Evolutionary conservation across 2,329 filamentous ascomycete genomes (phyloP), one percentile per base, ranked within the genome.

Genomic region (Aspergillus ochraceus): DNA sequence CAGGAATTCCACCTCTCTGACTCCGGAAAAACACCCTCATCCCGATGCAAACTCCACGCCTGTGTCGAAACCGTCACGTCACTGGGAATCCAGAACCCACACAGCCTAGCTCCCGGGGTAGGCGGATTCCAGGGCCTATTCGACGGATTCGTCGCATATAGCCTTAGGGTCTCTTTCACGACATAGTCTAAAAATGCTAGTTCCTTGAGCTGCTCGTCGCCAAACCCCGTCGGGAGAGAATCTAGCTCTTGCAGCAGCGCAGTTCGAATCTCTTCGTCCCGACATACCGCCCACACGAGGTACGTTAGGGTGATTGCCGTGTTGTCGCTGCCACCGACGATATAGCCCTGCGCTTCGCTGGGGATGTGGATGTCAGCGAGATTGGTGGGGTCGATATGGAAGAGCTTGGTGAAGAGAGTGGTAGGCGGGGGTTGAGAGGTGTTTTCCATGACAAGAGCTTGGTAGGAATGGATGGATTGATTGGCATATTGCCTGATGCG

Each of bases 141-240:
- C 77, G 0, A 83, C 84, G 0, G 85, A 83, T 9, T 86, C 84
- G 0, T 84, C 80, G 84, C 76, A 58, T 86, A 80, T 1, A 86
- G 76, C 1, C 86, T 80, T 30, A 88, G 76, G 0, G 84, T 84
- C 67, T 88, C 86, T 68, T 78, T 79, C 17, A 88, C 62, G 3
- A 87, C 74, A 17, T 83, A 82, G 59, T 86, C 77, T 1, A 88
- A 74, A 6, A 85, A 67, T 1, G 83, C 81, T 0, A 87, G 74
- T 1, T 65, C 65, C 52, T 86, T 81, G 0, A 88, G 67, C 70
- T 74, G 68, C 74, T 81, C 55, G 30, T 72, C 66, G 0, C 49
- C 57, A 2, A 68, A 53, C 1, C 55, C 54, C 10, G 46, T 20
- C 1, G 64, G 59, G 1, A 71, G 54, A 42, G 47, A n/a, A 17